Evolutionary conservation across 2,329 filamentous ascomycete genomes (phyloP).

Genomic region (Beauveria varroae): DNA sequence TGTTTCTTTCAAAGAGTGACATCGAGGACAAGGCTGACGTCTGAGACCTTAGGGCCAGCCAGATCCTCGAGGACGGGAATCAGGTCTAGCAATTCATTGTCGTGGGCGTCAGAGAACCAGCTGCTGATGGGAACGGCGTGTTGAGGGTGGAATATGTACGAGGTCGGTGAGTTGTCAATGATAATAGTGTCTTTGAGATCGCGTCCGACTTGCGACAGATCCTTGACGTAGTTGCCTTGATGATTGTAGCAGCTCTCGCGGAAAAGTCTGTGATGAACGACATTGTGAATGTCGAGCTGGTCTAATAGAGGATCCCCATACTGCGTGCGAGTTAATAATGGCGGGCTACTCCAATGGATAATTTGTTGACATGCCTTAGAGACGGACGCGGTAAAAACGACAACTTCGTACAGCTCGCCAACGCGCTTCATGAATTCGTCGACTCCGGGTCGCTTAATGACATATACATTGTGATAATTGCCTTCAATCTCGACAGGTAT

Average conservation of each 20-base stretch:
- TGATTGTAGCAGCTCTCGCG: constrained; percentile 99
- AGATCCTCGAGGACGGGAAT: constrained; percentile 98
- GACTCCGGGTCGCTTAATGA: constrained; percentile 97
- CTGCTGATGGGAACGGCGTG: constrained; percentile 98
- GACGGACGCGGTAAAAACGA: constrained; percentile 96
- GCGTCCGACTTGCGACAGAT: constrained; percentile 91
- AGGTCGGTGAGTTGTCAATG: constrained; percentile 98
- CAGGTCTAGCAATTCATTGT: constrained; percentile 94
- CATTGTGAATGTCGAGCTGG: constrained; percentile 93
- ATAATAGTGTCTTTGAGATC: constrained; percentile 98
- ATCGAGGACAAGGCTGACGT: constrained; percentile 96
- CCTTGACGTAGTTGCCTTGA: constrained; percentile 99
- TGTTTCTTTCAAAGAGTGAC: constrained; percentile 59
- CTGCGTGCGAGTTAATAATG: constrained; percentile 35
- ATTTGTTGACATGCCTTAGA: constrained; percentile 62
- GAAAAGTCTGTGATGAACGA: constrained; percentile 93
- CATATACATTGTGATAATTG: constrained; percentile 98
- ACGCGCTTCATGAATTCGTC: constrained; percentile 99
- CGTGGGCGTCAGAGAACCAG: constrained; percentile 99
- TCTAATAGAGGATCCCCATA: constrained; percentile 95
- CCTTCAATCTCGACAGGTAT: constrained; percentile 99
- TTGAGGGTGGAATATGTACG: constrained; percentile 98
- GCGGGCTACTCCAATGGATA: too few relatives aligned
- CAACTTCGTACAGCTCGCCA: constrained; percentile 94
- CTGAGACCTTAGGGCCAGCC: constrained; percentile 77